Conservation (phyloP, 345 rosid genomes). For the Lepidium africanum region DNA sequence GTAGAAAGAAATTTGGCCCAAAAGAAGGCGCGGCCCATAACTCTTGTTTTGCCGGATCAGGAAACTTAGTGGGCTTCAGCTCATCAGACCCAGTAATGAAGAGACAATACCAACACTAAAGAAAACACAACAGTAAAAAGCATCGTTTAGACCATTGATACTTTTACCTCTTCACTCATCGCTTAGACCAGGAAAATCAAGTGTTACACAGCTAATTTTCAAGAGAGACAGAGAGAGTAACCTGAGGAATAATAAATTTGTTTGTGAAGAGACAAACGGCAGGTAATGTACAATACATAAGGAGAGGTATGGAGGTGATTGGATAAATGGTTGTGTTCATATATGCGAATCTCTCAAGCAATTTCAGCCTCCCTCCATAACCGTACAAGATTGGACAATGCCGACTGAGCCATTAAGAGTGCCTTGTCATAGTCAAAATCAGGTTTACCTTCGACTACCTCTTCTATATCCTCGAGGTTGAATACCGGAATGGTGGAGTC, state of each 20-base stretch:
- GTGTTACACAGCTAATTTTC: not conserved
- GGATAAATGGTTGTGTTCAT: constrained; percentile 82
- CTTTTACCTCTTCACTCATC: not conserved
- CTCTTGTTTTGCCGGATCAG: no score
- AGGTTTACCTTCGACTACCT: constrained; percentile 81
- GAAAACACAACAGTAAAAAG: not conserved
- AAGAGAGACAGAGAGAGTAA: not conserved
- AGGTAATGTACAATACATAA: constrained; percentile 82
- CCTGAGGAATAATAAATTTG: constrained; percentile 93
- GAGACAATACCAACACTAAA: no score
- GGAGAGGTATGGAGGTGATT: constrained; percentile 74
- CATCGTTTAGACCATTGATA: not conserved
- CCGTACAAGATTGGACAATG: constrained; percentile 96
- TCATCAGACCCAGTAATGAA: no score
- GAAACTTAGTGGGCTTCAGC: no score
- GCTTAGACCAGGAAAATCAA: no score
- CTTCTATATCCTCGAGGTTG: constrained; percentile 87
- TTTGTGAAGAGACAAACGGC: constrained; percentile 84
- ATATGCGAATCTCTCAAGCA: constrained; percentile 81
- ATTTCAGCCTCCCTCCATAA: constrained; percentile 69
- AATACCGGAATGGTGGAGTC: constrained; percentile 87
- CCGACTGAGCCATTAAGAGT: constrained; percentile 81
- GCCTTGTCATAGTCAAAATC: constrained; percentile 94
- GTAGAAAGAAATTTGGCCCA: no score
- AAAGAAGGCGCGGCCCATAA: no score